phyloP scores from a whole-genome alignment of 805 yeast species.

The Nakazawaea populi region DNA sequence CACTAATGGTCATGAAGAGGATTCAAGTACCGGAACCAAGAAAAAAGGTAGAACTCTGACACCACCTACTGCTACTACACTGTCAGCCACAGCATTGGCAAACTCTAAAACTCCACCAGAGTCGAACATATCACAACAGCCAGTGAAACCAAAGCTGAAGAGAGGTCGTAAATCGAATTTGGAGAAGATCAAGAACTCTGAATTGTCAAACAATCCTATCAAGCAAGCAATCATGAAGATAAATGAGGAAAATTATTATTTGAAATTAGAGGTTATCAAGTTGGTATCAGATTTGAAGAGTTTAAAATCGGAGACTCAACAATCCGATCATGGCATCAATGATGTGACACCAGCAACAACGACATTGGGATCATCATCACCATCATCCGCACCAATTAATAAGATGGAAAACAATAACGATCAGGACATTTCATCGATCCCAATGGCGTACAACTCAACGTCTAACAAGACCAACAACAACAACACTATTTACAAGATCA shows the following conservation, averaged over 20 bases:
- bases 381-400: too few species aligned
- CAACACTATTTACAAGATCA: conserved; percentile 8
- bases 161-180: conserved; percentile 8
- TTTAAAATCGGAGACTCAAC: conserved; percentile 20
- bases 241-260: conserved; percentile 37
- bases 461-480: conserved; percentile 8
- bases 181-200: conserved; percentile 2
- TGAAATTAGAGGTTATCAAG: conserved; percentile 37
- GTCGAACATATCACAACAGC: not conserved
- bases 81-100: not conserved
- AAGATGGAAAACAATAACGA: not conserved
- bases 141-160: not conserved
- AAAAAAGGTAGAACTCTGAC: too few species aligned
- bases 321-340: not conserved
- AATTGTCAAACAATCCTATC: conserved; percentile 21
- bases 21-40: too few species aligned
- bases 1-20: not conserved
- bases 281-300: conserved; percentile 37
- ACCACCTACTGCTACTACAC: too few species aligned
- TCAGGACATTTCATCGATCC: conserved; percentile 6
- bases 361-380: not conserved
- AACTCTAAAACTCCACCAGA: not conserved
- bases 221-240: conserved; percentile 35
- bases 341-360: not conserved
- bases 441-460: conserved; percentile 1